These are phyloP conservation scores for Phialemoniopsis sp. DNA, from an alignment of 2,329 filamentous ascomycete genomes.

Conservation along the genomic window DNA sequence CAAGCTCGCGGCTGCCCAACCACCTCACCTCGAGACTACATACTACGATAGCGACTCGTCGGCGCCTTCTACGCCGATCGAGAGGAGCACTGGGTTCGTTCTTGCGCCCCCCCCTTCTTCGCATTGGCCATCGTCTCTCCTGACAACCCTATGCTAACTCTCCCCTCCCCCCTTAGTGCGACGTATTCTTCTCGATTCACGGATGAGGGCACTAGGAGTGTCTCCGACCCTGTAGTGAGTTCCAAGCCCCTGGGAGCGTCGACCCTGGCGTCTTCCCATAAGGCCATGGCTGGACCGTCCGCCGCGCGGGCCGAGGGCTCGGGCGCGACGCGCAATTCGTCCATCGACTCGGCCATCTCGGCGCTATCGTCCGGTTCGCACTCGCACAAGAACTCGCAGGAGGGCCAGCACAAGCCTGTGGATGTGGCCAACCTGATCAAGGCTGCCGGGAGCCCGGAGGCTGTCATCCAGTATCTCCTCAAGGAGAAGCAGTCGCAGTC, in stretches of 20 bases:
- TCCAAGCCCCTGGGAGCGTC: constrained; percentile 37
- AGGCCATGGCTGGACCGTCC: constrained; percentile 43
- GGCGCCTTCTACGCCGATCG: constrained; percentile 22
- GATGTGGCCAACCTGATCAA: constrained; percentile 79
- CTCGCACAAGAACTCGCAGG: constrained; percentile 54
- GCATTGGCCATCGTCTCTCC: constrained; percentile 1
- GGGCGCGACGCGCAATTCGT: constrained; percentile 66
- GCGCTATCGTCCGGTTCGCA: constrained; percentile 60
- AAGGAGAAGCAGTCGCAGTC: constrained; percentile 88
- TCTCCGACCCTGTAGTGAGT: constrained; percentile 35
- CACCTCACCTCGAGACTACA: constrained; percentile 18
- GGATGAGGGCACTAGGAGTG: constrained; percentile 44
- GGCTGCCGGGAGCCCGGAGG: constrained; percentile 83
- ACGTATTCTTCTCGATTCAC: constrained; percentile 26
- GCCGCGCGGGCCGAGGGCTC: constrained; percentile 32
- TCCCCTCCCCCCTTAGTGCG: constrained; percentile 15
- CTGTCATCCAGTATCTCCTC: constrained; percentile 80
- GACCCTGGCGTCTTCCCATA: constrained; percentile 26
- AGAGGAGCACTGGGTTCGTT: constrained; percentile 24
- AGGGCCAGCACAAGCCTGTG: constrained; percentile 47
- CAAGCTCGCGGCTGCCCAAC: constrained; percentile 10
- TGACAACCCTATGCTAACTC: not conserved
- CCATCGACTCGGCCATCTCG: constrained; percentile 91
- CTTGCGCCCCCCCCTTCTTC: constrained; percentile 1
- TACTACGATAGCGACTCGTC: constrained; percentile 33